Base-by-base conservation (phyloP, 352 stramenopile genomes). In the Phytopythium montanum region DNA sequence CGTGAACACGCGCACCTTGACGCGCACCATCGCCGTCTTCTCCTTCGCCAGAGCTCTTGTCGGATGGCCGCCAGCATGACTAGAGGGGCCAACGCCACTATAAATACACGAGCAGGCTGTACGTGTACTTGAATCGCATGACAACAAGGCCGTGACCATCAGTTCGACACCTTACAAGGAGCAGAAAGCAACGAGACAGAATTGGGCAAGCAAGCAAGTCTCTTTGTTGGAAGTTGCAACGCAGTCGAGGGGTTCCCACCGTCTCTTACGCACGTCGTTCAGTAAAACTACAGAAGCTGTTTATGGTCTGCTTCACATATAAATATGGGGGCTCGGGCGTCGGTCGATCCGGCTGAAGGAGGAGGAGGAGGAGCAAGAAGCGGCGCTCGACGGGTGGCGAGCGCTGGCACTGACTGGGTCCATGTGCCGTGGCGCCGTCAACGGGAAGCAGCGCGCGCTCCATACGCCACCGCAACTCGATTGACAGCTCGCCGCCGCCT, bases 1-100 rank as follows among this genome's bases (percentile, higher is more conserved):
- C 39, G 79, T 88, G 69, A 93, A 90, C 59, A 91, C 83, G 46
- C 79, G 77, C 19, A 93, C 66, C 61, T 93, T 93, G 29, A 92
- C 65, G n/a, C 64, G 68, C 41, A 79, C 67, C 62, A 85, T 77
- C 12, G n/a, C 12, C 2, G 19, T 16, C 12, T 46, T 10, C 38
- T 25, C 39, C 19, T 25, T n/a, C 19, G 18, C 18, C 39, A 5
- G 19, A 2, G 18, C 25, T 25, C 39, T 14, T 46, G 36, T 13
- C 5, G 6, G 23, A 25, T 46, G 39, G 2, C 21, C 21, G 16
- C 42, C n/a, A 29, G n/a, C 42, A 50, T 18, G 42, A 4, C 42
- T 0, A 29, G 12, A 26, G n/a, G n/a, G n/a, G 14, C 38, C 33
- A 12, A 38, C 8, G 33, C 1, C 33, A 12, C 33, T 38, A 42